Evolutionary conservation across 805 yeast species (phyloP), one percentile per base, ranked within the genome.

Genomic region (Wickerhamiella galacta): DNA sequence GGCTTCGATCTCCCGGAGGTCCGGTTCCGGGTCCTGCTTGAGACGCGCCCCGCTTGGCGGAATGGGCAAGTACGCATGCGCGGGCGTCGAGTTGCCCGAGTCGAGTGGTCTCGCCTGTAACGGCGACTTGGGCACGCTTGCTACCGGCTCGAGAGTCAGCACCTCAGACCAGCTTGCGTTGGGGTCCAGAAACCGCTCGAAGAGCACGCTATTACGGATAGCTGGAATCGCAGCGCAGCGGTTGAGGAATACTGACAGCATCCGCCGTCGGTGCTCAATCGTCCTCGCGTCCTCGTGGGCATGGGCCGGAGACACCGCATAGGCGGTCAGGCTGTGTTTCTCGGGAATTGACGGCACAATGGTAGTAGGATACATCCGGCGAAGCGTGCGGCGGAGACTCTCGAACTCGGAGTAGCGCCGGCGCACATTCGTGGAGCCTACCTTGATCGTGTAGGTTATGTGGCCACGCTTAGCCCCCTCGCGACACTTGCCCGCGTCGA

Each of bases 311-410:
- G 58, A 53, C 5, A 58, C 56, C 6, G 66, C 66, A 38, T 60
- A 60, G 29, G 62, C 66, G 17, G 60, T 44, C 41, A 78, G 51
- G 11, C 79, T 64, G 51, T 78, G 87, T 51, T 79, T 79, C 52
- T 75, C 78, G 0, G 98, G 98, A 7, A 90, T 87, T 1, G 96
- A 95, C 5, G 98, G 98, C 4, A 90, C 70, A 3, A 90, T 67
- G 3, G 73, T 51, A 3, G 90, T 71, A 3, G 98, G 95, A 41
- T 77, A 76, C 24, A 80, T 56, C 43, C 75, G 72, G 3, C 72
- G 61, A 16, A 90, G 60, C 4, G 77, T 66, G 25, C 70, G 75
- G 39, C 95, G 63, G 28, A 90, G 62, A 31, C 79, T 70, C 47
- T 81, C 95, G 51, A 90, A 90, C 51, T 90, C 98, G 21, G 93